A percentile compares a stretch with the other conserved stretches of the same genome.
phyloP scores from a whole-genome alignment of 164 flowering plant species.

The Magnolia officinalis region DNA sequence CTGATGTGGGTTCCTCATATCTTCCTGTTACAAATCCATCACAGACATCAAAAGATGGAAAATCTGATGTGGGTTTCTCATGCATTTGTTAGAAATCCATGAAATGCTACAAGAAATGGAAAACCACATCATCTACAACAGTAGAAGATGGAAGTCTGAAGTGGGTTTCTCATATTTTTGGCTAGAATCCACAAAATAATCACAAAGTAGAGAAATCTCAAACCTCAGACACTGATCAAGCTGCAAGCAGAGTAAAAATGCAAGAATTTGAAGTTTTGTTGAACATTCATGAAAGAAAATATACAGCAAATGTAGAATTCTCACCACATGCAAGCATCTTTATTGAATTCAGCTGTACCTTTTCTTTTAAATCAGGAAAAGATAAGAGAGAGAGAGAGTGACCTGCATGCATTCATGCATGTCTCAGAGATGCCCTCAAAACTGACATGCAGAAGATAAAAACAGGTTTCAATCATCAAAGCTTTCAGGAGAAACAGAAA shows the following conservation, averaged over 20 bases:
- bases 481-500: background rate
- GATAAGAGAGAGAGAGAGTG: background rate
- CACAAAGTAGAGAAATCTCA: background rate
- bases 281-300: background rate
- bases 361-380: background rate
- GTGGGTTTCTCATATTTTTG: background rate
- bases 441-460: background rate
- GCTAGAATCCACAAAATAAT: background rate
- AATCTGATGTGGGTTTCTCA: background rate
- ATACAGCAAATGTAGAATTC: background rate
- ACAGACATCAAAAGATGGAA: background rate
- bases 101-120: background rate
- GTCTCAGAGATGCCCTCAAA: background rate
- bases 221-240: background rate
- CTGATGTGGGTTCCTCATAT: background rate
- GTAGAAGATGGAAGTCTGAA: background rate
- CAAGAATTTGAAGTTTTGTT: background rate
- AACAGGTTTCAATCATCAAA: background rate
- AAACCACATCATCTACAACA: background rate
- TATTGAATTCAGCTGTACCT: background rate
- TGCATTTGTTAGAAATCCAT: no score
- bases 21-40: no score
- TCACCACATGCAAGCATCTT: background rate
- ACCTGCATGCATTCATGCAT: background rate
- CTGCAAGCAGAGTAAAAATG: background rate